These are phyloP conservation scores for Myxozyma monticola DNA, from an alignment of 805 yeast species.

Conservation along the genomic window DNA sequence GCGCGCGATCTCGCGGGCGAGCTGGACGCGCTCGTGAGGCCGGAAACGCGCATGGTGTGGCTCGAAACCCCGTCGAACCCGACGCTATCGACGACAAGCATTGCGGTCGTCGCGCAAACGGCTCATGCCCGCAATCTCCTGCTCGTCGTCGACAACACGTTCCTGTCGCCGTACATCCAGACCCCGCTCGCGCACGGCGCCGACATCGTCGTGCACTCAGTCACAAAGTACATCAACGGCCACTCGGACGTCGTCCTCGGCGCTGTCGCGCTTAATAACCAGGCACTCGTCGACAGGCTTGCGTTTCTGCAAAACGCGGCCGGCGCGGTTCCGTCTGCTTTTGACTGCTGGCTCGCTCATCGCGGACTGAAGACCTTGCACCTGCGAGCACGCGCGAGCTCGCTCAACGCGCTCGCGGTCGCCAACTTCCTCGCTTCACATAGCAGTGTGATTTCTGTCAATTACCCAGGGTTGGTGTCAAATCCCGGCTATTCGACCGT, in stretches of 20 bases:
- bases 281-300: constrained; percentile 58
- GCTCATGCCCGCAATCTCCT: constrained; percentile 50
- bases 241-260: constrained; percentile 92
- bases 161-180: constrained; percentile 81
- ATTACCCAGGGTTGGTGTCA: constrained; percentile 78
- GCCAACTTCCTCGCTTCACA: constrained; percentile 58
- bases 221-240: constrained; percentile 87
- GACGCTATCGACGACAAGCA: constrained; percentile 76
- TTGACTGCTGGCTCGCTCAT: constrained; percentile 91
- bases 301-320: constrained; percentile 82
- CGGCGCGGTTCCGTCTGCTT: constrained; percentile 87
- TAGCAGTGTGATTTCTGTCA: constrained; percentile 61
- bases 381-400: constrained; percentile 71
- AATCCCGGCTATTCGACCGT: constrained; percentile 56
- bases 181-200: constrained; percentile 84
- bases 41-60: constrained; percentile 73
- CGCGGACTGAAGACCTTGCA: constrained; percentile 87
- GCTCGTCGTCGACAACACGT: constrained; percentile 84
- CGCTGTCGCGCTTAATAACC: constrained; percentile 68
- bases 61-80: constrained; percentile 89
- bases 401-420: constrained; percentile 63
- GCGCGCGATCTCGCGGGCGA: constrained; percentile 64
- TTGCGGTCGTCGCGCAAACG: constrained; percentile 57
- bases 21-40: constrained; percentile 54
- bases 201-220: constrained; percentile 84